Conservation (phyloP, 1,139 yeast genomes). For the Suhomyces guaymorum region DNA sequence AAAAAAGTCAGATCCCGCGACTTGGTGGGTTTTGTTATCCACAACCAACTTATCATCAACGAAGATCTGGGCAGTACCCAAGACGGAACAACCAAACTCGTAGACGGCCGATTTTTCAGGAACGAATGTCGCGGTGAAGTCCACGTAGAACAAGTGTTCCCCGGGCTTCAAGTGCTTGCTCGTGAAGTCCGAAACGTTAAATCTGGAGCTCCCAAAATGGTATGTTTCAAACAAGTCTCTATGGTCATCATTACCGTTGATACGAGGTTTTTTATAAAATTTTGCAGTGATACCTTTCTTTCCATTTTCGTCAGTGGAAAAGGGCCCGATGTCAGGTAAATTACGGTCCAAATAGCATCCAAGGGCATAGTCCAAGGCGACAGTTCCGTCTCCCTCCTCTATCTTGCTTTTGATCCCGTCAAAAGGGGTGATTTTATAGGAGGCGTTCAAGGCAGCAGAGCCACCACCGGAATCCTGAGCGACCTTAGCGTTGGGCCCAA, state of each 20-base stretch:
- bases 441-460: conserved; percentile 34
- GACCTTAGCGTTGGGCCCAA: conserved; percentile 41
- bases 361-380: conserved; percentile 23
- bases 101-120: conserved; percentile 52
- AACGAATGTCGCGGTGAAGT: conserved; percentile 41
- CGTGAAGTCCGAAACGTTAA: conserved; percentile 12
- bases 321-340: conserved; percentile 31
- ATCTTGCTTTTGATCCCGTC: conserved; percentile 33
- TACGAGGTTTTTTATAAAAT: conserved; percentile 38
- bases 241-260: conserved; percentile 19
- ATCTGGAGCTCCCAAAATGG: conserved; percentile 5
- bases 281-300: conserved; percentile 38
- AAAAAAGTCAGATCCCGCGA: conserved; percentile 47
- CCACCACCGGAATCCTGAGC: conserved; percentile 41
- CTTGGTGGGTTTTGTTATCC: conserved; percentile 57
- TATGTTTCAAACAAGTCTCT: conserved; percentile 10
- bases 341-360: conserved; percentile 35
- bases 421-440: conserved; percentile 35
- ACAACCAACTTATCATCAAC: conserved; percentile 54
- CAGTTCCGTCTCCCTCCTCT: conserved; percentile 23
- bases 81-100: conserved; percentile 50
- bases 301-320: conserved; percentile 30
- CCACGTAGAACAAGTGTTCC: conserved; percentile 33
- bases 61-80: conserved; percentile 58
- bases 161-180: conserved; percentile 5